A percentile compares a stretch with the other conserved stretches of the same genome.
phyloP scores from a whole-genome alignment of 768 basidiomycete genomes.

The Lanmaoa pseudosensibilis region DNA sequence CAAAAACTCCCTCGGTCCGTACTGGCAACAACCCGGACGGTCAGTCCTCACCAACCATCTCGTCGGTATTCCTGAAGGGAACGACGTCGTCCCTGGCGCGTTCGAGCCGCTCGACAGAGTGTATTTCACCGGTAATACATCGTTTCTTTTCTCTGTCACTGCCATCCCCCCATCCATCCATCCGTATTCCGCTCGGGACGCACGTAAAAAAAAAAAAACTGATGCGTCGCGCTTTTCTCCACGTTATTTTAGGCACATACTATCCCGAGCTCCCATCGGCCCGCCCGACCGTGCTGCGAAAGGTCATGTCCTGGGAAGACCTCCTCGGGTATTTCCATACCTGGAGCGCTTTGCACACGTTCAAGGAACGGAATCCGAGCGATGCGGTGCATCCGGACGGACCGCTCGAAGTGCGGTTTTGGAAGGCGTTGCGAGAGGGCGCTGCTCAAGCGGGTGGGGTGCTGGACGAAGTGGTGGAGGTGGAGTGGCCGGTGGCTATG shows the following conservation, averaged over 20 bases:
- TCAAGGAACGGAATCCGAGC: constrained; percentile 59
- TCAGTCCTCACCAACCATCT: not conserved
- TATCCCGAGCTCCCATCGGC: constrained; percentile 38
- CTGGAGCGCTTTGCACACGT: constrained; percentile 68
- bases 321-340: constrained; percentile 70
- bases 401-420: constrained; percentile 65
- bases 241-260: constrained; percentile 38
- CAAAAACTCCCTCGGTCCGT: not conserved
- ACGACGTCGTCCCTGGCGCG: not conserved
- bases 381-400: constrained; percentile 52
- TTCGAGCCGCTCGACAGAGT: constrained; percentile 48
- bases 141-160: not conserved
- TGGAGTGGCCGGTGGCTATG: constrained; percentile 43
- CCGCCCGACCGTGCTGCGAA: constrained; percentile 50
- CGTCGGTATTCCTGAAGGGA: not conserved
- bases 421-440: constrained; percentile 50
- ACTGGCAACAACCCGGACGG: constrained; percentile 11
- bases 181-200: not conserved
- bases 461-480: constrained; percentile 34
- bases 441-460: constrained; percentile 26
- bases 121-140: constrained; percentile 58
- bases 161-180: not conserved
- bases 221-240: not conserved
- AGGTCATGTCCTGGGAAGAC: constrained; percentile 62
- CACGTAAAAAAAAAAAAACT: not conserved